Percentiles rank a stretch among this genome's conserved stretches.
These are phyloP conservation scores for Senna tora DNA, from an alignment of 306 rosid species.

Conservation along the genomic window DNA sequence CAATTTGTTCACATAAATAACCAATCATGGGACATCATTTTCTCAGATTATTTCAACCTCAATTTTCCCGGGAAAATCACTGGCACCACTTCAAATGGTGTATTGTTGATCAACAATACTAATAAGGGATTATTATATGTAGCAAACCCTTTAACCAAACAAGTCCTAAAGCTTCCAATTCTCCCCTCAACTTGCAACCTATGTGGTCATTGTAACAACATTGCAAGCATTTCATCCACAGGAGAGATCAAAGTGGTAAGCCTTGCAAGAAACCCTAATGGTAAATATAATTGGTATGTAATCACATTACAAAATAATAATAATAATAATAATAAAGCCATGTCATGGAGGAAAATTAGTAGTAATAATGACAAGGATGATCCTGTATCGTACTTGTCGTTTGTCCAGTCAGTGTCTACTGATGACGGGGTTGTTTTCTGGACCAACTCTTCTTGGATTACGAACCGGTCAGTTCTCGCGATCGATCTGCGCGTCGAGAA, in stretches of 20 bases:
- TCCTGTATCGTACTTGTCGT: conserved; percentile 24
- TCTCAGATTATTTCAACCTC: background rate
- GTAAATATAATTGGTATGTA: conserved; percentile 16
- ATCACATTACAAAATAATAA: background rate
- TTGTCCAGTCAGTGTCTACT: conserved; percentile 28
- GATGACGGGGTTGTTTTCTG: conserved; percentile 19
- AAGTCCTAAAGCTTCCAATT: conserved; percentile 15
- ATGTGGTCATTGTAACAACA: conserved; percentile 7
- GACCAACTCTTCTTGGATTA: conserved; percentile 32
- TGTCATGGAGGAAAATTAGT: conserved; percentile 28
- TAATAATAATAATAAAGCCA: background rate
- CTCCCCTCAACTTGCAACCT: conserved; percentile 12
- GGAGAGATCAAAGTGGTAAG: conserved; percentile 29
- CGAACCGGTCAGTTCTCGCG: conserved; percentile 18
- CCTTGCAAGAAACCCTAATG: conserved; percentile 10
- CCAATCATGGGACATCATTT: background rate
- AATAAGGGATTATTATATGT: background rate
- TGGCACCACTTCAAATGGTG: conserved; percentile 35
- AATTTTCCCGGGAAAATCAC: conserved; percentile 18
- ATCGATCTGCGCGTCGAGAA: conserved; percentile 13
- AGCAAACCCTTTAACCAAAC: conserved; percentile 24
- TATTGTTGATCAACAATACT: conserved; percentile 17
- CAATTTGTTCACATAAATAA: background rate
- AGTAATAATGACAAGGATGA: conserved; percentile 30
- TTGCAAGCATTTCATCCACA: conserved; percentile 30